phyloP scores from a whole-genome alignment of 2,329 filamentous ascomycete species.

The Apiospora hydei region DNA sequence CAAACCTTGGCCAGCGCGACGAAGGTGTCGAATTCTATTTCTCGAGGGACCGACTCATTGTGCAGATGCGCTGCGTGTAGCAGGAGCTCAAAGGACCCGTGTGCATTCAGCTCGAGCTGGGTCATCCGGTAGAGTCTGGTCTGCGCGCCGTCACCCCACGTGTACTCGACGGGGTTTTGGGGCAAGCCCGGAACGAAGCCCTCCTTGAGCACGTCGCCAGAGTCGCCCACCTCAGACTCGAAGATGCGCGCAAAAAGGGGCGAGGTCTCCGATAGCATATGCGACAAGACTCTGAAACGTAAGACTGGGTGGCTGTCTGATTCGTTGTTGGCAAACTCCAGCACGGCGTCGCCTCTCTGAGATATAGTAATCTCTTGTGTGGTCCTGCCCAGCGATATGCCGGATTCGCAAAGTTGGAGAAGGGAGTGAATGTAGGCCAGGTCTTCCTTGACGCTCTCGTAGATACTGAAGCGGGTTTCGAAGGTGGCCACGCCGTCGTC shows the following conservation, averaged over 20 bases:
- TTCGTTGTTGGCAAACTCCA: slow-evolving; percentile 57
- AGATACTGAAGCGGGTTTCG: slow-evolving; percentile 56
- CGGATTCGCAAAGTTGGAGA: slow-evolving; percentile 49
- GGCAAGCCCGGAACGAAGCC: slow-evolving; percentile 36
- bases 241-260: slow-evolving; percentile 61
- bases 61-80: slow-evolving; percentile 61
- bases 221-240: slow-evolving; percentile 35
- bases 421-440: slow-evolving; percentile 49
- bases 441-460: slow-evolving; percentile 53
- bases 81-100: slow-evolving; percentile 52
- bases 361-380: slow-evolving; percentile 54
- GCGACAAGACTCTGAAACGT: slow-evolving; percentile 60
- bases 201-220: not conserved
- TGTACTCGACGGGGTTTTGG: slow-evolving; percentile 42
- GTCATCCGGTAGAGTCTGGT: slow-evolving; percentile 60
- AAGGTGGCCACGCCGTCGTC: slow-evolving; percentile 54
- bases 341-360: slow-evolving; percentile 55
- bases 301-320: slow-evolving; percentile 48
- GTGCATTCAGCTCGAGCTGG: slow-evolving; percentile 53
- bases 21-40: slow-evolving; percentile 56
- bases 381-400: slow-evolving; percentile 47
- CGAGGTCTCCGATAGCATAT: slow-evolving; percentile 58
- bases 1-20: slow-evolving; percentile 60
- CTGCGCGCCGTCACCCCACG: slow-evolving; percentile 52
- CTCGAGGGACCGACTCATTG: slow-evolving; percentile 52